These are phyloP conservation scores for Huntiella decipiens DNA, from an alignment of 2,329 filamentous ascomycete species.

Conservation along the genomic window DNA sequence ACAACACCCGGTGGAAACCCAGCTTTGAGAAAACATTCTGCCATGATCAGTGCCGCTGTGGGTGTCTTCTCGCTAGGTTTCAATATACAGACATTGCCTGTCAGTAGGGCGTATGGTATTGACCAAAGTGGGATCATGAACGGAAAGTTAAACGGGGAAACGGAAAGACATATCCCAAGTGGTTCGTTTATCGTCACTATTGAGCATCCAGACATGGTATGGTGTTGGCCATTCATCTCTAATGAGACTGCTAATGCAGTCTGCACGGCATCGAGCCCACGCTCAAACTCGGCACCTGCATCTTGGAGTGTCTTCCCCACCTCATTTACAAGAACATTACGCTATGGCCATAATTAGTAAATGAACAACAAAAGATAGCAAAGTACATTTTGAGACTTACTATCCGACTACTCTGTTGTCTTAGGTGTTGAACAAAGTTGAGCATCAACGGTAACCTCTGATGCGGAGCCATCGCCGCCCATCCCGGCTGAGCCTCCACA, in stretches of 20 bases:
- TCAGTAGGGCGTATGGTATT: slow-evolving; percentile 27
- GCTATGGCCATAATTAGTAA: slow-evolving; percentile 1
- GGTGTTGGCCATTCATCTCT: slow-evolving; percentile 10
- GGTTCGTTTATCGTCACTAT: slow-evolving; percentile 21
- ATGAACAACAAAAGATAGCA: background rate
- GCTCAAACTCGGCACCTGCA: slow-evolving; percentile 13
- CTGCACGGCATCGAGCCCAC: slow-evolving; percentile 13
- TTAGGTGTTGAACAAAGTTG: background rate
- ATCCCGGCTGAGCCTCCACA: slow-evolving; percentile 8
- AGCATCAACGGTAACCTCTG: slow-evolving; percentile 6
- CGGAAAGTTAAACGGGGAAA: slow-evolving; percentile 39
- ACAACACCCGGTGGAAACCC: slow-evolving; percentile 59
- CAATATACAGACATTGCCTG: slow-evolving; percentile 30
- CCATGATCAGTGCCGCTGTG: slow-evolving; percentile 19
- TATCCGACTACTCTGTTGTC: slow-evolving; percentile 7
- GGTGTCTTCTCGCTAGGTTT: slow-evolving; percentile 36
- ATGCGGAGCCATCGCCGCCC: slow-evolving; percentile 4
- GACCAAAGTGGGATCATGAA: slow-evolving; percentile 28
- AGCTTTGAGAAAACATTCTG: slow-evolving; percentile 46
- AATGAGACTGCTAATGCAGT: slow-evolving; percentile 11
- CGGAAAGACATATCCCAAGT: slow-evolving; percentile 28
- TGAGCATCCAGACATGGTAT: background rate
- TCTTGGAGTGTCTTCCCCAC: slow-evolving; percentile 14
- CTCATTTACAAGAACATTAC: slow-evolving; percentile 10
- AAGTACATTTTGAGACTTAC: slow-evolving; percentile 3